These are phyloP conservation scores for Candida mesenterica DNA, from an alignment of 1,139 yeast genomes.

Conservation along the genomic window DNA sequence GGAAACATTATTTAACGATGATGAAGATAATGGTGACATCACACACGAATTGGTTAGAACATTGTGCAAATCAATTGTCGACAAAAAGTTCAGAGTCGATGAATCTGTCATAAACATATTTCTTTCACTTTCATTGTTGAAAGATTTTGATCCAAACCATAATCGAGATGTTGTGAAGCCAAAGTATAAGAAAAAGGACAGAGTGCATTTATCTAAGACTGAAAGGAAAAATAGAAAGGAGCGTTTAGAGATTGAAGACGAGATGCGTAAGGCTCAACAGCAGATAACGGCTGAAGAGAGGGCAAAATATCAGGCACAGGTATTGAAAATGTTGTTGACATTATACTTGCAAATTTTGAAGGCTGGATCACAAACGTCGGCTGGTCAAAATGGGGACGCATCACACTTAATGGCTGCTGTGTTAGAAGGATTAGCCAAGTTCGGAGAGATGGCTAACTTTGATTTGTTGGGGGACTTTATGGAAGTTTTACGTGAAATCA, in stretches of 20 bases:
- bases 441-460: conserved; percentile 89
- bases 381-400: conserved; percentile 46
- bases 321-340: conserved; percentile 67
- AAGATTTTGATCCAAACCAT: conserved; percentile 72
- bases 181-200: conserved; percentile 75
- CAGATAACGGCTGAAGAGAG: conserved; percentile 85
- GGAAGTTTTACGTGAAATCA: conserved; percentile 81
- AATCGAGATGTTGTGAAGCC: conserved; percentile 42
- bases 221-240: conserved; percentile 87
- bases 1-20: conserved; percentile 63
- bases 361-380: conserved; percentile 32
- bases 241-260: conserved; percentile 82
- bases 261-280: conserved; percentile 81
- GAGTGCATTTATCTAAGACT: conserved; percentile 85
- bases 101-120: conserved; percentile 77
- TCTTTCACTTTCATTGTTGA: conserved; percentile 68
- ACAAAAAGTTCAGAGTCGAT: conserved; percentile 77
- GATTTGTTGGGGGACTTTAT: conserved; percentile 90
- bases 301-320: conserved; percentile 80
- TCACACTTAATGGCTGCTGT: conserved; percentile 71
- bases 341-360: conserved; percentile 77
- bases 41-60: conserved; percentile 71
- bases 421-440: conserved; percentile 84
- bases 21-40: conserved; percentile 76
- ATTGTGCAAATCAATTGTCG: conserved; percentile 66